Conservation (phyloP, 192 early-diverging fungal genomes). For the Coemansia sp. region DNA sequence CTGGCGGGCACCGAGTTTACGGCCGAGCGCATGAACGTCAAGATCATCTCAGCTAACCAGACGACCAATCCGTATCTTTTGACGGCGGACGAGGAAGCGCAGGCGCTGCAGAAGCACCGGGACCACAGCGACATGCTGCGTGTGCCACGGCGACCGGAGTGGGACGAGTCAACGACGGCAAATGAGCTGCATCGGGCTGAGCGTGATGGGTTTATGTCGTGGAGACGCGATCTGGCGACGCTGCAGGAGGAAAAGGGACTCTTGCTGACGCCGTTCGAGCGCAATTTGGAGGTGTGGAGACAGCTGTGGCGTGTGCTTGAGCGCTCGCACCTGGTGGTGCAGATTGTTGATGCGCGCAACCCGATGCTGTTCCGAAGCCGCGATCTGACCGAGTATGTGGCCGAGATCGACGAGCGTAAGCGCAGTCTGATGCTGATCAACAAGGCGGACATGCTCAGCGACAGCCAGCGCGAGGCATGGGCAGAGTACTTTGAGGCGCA, state of each 20-base stretch:
- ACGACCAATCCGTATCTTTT: slow-evolving; percentile 80
- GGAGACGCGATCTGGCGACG: slow-evolving; percentile 84
- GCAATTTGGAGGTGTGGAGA: slow-evolving; percentile 98
- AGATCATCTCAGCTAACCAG: slow-evolving; percentile 71
- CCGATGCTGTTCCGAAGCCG: slow-evolving; percentile 87
- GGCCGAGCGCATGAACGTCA: slow-evolving; percentile 73
- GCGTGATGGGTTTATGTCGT: slow-evolving; percentile 85
- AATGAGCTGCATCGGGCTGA: slow-evolving; percentile 80
- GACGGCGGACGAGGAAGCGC: slow-evolving; percentile 74
- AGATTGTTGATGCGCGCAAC: slow-evolving; percentile 99
- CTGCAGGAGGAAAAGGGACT: slow-evolving; percentile 93
- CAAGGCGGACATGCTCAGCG: slow-evolving; percentile 97
- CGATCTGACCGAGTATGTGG: slow-evolving; percentile 90
- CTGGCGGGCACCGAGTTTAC: slow-evolving; percentile 95
- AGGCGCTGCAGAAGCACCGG: slow-evolving; percentile 74
- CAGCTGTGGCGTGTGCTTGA: slow-evolving; percentile 99
- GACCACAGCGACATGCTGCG: slow-evolving; percentile 75
- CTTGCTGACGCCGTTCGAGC: slow-evolving; percentile 95
- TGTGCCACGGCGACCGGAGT: slow-evolving; percentile 86
- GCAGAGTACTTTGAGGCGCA: slow-evolving; percentile 85
- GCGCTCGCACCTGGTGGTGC: slow-evolving; percentile 91
- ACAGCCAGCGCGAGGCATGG: slow-evolving; percentile 83
- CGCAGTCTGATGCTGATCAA: slow-evolving; percentile 91
- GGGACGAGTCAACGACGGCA: slow-evolving; percentile 84
- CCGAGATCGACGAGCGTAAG: slow-evolving; percentile 85